Percentiles rank a stretch among this genome's conserved stretches.
These are phyloP conservation scores for Abortiporus biennis DNA, from an alignment of 1,284 basidiomycete species.

Conservation along the genomic window DNA sequence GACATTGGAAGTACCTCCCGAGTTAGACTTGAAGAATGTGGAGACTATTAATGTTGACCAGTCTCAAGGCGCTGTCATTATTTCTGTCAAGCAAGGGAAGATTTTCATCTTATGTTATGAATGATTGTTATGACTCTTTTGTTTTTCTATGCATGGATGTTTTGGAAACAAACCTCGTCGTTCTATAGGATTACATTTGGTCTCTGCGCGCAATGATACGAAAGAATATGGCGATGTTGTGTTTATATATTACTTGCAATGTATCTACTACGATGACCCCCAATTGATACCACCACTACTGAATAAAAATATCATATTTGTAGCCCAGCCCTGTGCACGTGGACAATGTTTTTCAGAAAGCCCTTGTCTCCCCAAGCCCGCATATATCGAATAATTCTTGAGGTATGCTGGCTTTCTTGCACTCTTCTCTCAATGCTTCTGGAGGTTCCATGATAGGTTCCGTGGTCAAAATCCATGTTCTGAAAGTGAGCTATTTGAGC, in stretches of 20 bases:
- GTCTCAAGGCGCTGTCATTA: constrained; percentile 65
- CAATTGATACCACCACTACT: too few relatives aligned
- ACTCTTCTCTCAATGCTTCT: constrained; percentile 41
- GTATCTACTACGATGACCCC: too few relatives aligned
- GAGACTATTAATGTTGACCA: constrained; percentile 77
- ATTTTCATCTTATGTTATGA: constrained; percentile 71
- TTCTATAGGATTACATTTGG: too few relatives aligned
- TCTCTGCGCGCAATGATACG: too few relatives aligned
- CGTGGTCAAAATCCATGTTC: constrained; percentile 44
- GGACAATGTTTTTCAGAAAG: constrained; percentile 17
- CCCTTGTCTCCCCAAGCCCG: constrained; percentile 51
- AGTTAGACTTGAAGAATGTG: constrained; percentile 54
- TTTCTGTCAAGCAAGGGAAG: constrained; percentile 60
- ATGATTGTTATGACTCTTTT: constrained; percentile 27
- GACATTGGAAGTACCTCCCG: constrained; percentile 57
- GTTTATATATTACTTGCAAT: too few relatives aligned
- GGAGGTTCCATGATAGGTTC: constrained; percentile 60
- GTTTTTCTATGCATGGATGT: too few relatives aligned
- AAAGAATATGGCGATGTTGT: too few relatives aligned
- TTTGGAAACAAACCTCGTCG: too few relatives aligned
- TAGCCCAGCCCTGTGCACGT: too few relatives aligned
- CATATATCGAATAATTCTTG: constrained; percentile 47
- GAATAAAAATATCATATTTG: too few relatives aligned
- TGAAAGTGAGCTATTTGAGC: constrained; percentile 8
- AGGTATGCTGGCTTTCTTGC: constrained; percentile 40